These are phyloP conservation scores for Sphagnurus paluster DNA, from an alignment of 1,284 basidiomycete genomes.

Conservation along the genomic window DNA sequence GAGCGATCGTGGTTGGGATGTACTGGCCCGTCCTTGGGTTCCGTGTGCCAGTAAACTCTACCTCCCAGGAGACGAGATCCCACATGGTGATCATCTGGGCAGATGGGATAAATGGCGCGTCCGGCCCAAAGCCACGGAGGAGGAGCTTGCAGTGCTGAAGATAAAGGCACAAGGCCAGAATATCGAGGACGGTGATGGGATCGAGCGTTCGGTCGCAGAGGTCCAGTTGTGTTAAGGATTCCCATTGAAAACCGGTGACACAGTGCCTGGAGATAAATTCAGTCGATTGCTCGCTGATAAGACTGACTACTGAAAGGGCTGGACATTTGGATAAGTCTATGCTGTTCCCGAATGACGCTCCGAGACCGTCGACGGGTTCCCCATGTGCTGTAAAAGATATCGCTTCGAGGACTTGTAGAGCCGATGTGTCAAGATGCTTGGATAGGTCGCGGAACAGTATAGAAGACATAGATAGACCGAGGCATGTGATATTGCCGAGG, in stretches of 20 bases:
- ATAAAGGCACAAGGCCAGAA: background rate
- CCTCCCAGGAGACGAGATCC: background rate
- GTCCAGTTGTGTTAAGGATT: background rate
- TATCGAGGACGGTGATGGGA: background rate
- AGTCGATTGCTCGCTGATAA: background rate
- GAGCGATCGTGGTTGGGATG: background rate
- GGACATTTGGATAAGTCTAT: background rate
- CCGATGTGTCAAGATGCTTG: background rate
- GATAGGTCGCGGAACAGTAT: background rate
- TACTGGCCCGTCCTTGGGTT: background rate
- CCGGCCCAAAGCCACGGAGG: background rate
- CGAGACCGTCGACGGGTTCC: background rate
- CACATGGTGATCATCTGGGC: background rate
- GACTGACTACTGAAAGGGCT: background rate
- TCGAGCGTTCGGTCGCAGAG: background rate
- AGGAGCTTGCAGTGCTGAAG: background rate
- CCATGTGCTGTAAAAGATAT: background rate
- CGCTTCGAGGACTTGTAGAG: background rate
- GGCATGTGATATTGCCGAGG: background rate
- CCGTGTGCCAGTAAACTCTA: background rate
- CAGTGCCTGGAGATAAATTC: background rate
- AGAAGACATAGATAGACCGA: background rate
- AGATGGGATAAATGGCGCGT: background rate
- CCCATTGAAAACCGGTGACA: background rate
- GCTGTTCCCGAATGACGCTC: background rate